Evolutionary conservation across 164 flowering plant genomes (phyloP), one percentile per base, ranked within the genome.

Genomic region (Sextonia rubra): DNA sequence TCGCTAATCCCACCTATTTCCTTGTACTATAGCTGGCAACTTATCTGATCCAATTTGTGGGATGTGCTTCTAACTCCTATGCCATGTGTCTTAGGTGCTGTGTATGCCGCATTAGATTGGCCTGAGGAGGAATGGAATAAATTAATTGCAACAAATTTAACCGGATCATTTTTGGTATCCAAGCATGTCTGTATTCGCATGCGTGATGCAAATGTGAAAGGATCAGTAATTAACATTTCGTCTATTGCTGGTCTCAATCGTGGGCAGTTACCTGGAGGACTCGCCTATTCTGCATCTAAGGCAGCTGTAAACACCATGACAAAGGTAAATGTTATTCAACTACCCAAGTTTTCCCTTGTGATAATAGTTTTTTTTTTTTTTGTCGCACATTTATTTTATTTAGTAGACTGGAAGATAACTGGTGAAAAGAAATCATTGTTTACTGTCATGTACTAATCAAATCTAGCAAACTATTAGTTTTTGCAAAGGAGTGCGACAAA

Each of bases 111-210:
- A 0, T 32, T 89, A 67, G 87, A 88, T 44, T 47, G 88, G 79
- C 24, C 89, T 12, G 93, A 90, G 77, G 90, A 88, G 56, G 94
- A 93, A 74, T 93, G 93, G 94, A 70, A 86, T 44, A 65, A 47
- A n/a, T 75, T 65, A 6, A 0, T 87, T 7, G 81, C 61, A 49
- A 90, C 97, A 12, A 91, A 93, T 66, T 69, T 86, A 25, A 91
- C 77, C 1, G 98, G 98, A 58, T n/a, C 88, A 2, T 91, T 92
- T 93, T 73, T 90, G 78, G 92, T 90, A 29, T 77, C 92, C 20
- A 91, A 89, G 73, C 79, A 76, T 66, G 86, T 90, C 0, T 80
- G 92, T 69, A 73, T 20, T 12, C 84, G 68, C 3, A 91, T 93
- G 93, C 85, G 88, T 14, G 86, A 88, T 64, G 73, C 85, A 0